Evolutionary conservation across 2,329 filamentous ascomycete genomes (phyloP).

Genomic region (Onygenales sp.): DNA sequence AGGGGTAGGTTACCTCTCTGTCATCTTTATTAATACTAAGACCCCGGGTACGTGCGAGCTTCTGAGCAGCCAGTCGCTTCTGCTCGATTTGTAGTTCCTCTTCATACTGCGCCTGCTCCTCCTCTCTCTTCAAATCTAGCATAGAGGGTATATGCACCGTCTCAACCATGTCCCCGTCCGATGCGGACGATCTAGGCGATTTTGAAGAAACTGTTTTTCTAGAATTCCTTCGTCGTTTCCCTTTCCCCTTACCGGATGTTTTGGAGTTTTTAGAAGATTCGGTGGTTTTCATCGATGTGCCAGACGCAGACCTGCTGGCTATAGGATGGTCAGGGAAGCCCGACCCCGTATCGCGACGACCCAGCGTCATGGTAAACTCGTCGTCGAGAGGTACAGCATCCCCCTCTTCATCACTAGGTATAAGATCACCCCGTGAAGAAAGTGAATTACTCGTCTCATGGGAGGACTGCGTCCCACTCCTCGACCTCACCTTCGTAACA

Average conservation of each 20-base stretch:
- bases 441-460: slow-evolving; percentile 76
- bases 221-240: slow-evolving; percentile 20
- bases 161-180: slow-evolving; percentile 20
- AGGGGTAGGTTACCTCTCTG: slow-evolving; percentile 19
- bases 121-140: slow-evolving; percentile 48
- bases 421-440: slow-evolving; percentile 79
- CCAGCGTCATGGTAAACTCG: slow-evolving; percentile 77
- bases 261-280: slow-evolving; percentile 37
- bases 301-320: slow-evolving; percentile 27
- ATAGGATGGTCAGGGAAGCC: slow-evolving; percentile 55
- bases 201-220: slow-evolving; percentile 18
- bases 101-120: slow-evolving; percentile 42
- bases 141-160: slow-evolving; percentile 37
- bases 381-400: slow-evolving; percentile 90
- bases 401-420: slow-evolving; percentile 86
- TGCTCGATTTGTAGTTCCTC: slow-evolving; percentile 48
- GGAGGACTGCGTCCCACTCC: slow-evolving; percentile 71
- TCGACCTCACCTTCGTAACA: slow-evolving; percentile 29
- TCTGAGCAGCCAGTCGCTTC: slow-evolving; percentile 46
- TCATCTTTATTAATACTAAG: slow-evolving; percentile 25
- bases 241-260: slow-evolving; percentile 21
- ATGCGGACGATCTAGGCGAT: slow-evolving; percentile 16
- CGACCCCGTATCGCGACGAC: slow-evolving; percentile 53
- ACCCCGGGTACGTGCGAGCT: slow-evolving; percentile 46
- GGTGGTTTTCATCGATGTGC: slow-evolving; percentile 39